These are phyloP conservation scores for Elongisporangium anandrum DNA, from an alignment of 352 stramenopile genomes.

Conservation along the genomic window DNA sequence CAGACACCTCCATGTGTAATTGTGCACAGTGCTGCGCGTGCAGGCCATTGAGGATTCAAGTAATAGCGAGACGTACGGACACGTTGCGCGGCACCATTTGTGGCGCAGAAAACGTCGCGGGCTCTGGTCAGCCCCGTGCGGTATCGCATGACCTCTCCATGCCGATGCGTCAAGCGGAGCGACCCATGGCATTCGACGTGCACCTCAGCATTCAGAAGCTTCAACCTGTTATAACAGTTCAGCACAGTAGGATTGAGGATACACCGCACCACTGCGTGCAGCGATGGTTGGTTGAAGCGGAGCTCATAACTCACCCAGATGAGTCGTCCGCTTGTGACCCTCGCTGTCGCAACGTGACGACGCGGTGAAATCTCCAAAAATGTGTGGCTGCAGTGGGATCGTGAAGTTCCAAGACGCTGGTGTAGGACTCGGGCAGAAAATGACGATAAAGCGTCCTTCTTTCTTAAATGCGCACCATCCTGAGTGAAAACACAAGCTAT, in stretches of 20 bases:
- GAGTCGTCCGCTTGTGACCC: neutral
- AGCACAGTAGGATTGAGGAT: neutral
- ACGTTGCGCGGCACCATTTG: neutral
- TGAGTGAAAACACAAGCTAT: neutral
- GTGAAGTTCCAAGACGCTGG: neutral
- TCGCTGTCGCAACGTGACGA: neutral
- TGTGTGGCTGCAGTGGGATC: neutral
- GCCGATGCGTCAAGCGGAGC: neutral
- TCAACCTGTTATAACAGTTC: neutral
- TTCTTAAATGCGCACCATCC: neutral
- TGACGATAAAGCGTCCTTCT: neutral
- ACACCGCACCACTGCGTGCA: neutral
- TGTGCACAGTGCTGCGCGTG: neutral
- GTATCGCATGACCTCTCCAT: neutral
- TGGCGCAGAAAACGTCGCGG: neutral
- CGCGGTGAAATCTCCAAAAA: neutral
- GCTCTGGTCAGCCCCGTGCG: neutral
- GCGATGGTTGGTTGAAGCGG: neutral
- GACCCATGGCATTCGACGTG: neutral
- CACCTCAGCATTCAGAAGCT: neutral
- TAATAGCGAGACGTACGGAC: neutral
- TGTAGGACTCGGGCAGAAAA: neutral
- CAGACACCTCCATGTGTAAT: neutral
- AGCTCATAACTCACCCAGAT: neutral
- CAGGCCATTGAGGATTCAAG: neutral